Conservation (phyloP, 768 basidiomycete genomes). For the Mrakia hoshinonis region DNA sequence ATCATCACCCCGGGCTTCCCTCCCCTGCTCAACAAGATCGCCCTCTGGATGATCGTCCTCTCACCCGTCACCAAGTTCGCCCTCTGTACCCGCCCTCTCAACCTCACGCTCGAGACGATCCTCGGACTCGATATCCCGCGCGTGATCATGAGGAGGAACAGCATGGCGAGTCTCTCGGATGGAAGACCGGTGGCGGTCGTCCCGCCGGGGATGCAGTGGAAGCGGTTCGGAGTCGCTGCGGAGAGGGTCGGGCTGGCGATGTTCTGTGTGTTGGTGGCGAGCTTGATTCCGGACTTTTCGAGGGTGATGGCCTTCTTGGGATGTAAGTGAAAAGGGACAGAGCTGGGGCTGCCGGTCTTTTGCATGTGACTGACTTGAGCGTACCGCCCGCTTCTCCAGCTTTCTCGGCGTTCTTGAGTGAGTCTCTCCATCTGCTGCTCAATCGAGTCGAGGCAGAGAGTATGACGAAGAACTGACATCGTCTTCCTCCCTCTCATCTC, state of each 20-base stretch:
- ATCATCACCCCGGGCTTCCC: constrained; percentile 66
- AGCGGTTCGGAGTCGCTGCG: constrained; percentile 37
- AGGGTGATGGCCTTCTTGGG: constrained; percentile 75
- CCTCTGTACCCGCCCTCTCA: constrained; percentile 73
- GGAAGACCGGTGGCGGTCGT: constrained; percentile 40
- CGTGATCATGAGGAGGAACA: constrained; percentile 12
- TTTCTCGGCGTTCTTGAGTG: constrained; percentile 2
- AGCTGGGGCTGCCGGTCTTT: neutral
- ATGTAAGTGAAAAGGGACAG: neutral
- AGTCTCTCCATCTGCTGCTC: too few relatives aligned
- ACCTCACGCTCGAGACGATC: constrained; percentile 69
- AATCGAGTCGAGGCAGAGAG: too few relatives aligned
- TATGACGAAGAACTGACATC: too few relatives aligned
- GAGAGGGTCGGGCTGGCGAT: constrained; percentile 56
- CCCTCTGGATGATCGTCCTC: constrained; percentile 79
- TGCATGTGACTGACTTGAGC: neutral
- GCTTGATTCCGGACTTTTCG: constrained; percentile 39
- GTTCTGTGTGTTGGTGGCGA: constrained; percentile 59
- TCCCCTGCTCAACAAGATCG: constrained; percentile 57
- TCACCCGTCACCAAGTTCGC: constrained; percentile 68
- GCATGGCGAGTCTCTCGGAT: constrained; percentile 30
- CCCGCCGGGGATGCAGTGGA: constrained; percentile 32
- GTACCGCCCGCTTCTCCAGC: neutral
- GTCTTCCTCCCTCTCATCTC: neutral
- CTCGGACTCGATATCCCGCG: constrained; percentile 53